These are phyloP conservation scores for Penicillium coprophilum DNA, from an alignment of 495 filamentous ascomycete species.

Conservation along the genomic window DNA sequence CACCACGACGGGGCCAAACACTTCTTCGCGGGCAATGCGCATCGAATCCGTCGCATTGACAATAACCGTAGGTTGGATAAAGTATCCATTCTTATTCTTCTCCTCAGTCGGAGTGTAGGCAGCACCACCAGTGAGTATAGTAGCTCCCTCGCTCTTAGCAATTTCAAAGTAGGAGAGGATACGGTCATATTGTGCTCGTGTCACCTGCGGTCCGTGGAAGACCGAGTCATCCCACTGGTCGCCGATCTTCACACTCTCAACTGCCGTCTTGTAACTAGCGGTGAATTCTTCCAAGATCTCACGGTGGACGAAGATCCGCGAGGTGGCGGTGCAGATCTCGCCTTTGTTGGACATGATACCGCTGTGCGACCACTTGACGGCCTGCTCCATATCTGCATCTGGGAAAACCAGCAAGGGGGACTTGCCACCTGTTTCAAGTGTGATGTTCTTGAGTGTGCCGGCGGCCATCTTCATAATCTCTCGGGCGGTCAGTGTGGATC, in stretches of 20 bases:
- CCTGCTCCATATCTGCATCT: slow-evolving; percentile 83
- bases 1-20: slow-evolving; percentile 88
- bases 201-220: slow-evolving; percentile 89
- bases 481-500: slow-evolving; percentile 74
- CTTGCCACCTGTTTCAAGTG: slow-evolving; percentile 89
- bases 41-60: slow-evolving; percentile 65
- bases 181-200: slow-evolving; percentile 77
- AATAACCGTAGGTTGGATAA: slow-evolving; percentile 72
- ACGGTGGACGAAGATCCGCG: slow-evolving; percentile 81
- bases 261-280: slow-evolving; percentile 64
- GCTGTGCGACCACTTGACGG: slow-evolving; percentile 79
- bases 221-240: slow-evolving; percentile 76
- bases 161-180: slow-evolving; percentile 75
- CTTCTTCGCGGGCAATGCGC: slow-evolving; percentile 68
- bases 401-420: slow-evolving; percentile 81
- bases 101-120: slow-evolving; percentile 57
- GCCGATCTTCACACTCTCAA: slow-evolving; percentile 68
- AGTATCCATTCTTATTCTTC: slow-evolving; percentile 55
- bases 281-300: slow-evolving; percentile 73
- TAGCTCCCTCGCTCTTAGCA: slow-evolving; percentile 81
- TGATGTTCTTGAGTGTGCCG: slow-evolving; percentile 86
- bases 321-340: slow-evolving; percentile 89
- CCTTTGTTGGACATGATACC: slow-evolving; percentile 79
- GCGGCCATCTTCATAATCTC: slow-evolving; percentile 90
- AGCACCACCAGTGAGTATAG: slow-evolving; percentile 68